Base-by-base conservation (phyloP, 2,329 filamentous ascomycete genomes). In the Aphanocladium album region DNA sequence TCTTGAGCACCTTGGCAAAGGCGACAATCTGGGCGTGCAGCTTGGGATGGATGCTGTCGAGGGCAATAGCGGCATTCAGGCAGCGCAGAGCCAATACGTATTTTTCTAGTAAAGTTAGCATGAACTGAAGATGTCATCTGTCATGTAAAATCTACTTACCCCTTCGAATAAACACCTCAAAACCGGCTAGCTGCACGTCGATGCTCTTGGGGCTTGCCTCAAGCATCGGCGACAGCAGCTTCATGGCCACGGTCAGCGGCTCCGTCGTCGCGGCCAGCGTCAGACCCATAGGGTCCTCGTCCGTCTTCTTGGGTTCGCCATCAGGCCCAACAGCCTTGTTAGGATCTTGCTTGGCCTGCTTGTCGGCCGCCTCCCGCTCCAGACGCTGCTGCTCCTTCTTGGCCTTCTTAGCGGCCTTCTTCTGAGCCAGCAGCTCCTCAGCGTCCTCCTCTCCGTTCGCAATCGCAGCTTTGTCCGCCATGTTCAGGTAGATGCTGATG, bases 391-490 rank as follows among this genome's bases (percentile, higher is more conserved):
- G 74, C 68, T 93, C 91, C 72, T 90, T 95, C 76, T 89, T 91
- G 0, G 91, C 90, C 78, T 96, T 96, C 79, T 96, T 96, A 30
- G 89, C 82, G 0, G 90, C 91, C 79, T 93, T 96, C 79, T 93
- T 96, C 66, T 84, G 85, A 67, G 93, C 91, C 21, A 85, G 79
- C 1, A 85, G 77, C 62, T 86, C 84, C 11, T 86, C 82, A 2
- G 76, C 77, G 52, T 76, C 73, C 45, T 73, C 72, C n/a, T 77
- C 79, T 33, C 80, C 79, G 12, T 76, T 72, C 11, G 90, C 88
- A 0, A 80, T 77, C 60, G 87, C 78, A 1, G 89, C 89, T 64
- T 89, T 85, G 68, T 97, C 93, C 64, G 89, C 81, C 65, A 99
- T 81, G 64, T 86, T 80, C 30, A 96, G 72, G 72, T 97, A 98